These are phyloP conservation scores for Circinella minor DNA, from an alignment of 371 early-diverging fungal species.

Conservation along the genomic window DNA sequence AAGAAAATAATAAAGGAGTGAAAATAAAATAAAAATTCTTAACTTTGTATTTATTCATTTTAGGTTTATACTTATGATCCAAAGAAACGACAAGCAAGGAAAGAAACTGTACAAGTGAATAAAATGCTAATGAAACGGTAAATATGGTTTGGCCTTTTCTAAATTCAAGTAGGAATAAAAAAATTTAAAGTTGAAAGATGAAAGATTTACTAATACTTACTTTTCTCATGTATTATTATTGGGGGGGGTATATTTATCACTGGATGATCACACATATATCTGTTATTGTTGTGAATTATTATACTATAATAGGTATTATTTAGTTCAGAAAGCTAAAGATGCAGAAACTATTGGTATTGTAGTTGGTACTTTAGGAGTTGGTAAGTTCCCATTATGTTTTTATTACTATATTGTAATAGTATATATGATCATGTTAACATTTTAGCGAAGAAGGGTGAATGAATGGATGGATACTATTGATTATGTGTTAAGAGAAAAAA, in stretches of 20 bases:
- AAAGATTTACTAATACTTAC: not conserved
- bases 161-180: not conserved
- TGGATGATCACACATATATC: no score
- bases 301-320: slow-evolving; percentile 55
- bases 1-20: not conserved
- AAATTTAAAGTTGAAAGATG: not conserved
- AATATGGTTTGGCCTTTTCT: not conserved
- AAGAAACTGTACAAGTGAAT: slow-evolving; percentile 72
- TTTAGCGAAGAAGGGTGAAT: no score
- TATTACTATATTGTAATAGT: not conserved
- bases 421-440: not conserved
- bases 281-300: not conserved
- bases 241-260: no score
- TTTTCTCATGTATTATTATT: no score
- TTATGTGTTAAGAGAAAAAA: no score
- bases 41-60: not conserved
- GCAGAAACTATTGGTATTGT: slow-evolving; percentile 93
- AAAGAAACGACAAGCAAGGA: slow-evolving; percentile 47
- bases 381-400: slow-evolving; percentile 49
- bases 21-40: no score
- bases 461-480: no score
- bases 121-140: slow-evolving; percentile 77
- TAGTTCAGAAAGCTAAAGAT: slow-evolving; percentile 93
- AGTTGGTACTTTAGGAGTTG: slow-evolving; percentile 94
- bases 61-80: slow-evolving; percentile 75